Percentiles rank a stretch among this genome's conserved stretches.
phyloP scores from a whole-genome alignment of 2,329 filamentous ascomycete genomes.

The Ascomycota sp. region DNA sequence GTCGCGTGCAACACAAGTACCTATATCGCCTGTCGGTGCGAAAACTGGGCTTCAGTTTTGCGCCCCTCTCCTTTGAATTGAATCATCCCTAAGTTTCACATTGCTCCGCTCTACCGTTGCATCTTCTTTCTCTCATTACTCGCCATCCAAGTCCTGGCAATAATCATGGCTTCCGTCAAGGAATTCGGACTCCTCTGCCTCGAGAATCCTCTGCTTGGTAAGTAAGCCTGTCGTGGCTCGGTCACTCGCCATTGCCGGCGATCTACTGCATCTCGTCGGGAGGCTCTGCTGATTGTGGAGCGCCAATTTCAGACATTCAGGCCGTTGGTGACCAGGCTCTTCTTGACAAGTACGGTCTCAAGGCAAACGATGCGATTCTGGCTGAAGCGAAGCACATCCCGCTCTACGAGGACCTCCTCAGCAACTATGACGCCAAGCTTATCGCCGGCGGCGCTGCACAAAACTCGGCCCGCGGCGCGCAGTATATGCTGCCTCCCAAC shows the following conservation, averaged over 20 bases:
- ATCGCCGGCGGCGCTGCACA: slow-evolving; percentile 93
- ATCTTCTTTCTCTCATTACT: background rate
- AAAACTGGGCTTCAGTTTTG: too few relatives aligned
- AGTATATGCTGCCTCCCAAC: slow-evolving; percentile 83
- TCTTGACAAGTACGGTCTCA: slow-evolving; percentile 80
- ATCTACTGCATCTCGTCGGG: too few relatives aligned
- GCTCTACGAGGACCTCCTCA: slow-evolving; percentile 83
- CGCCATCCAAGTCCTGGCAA: slow-evolving; percentile 4
- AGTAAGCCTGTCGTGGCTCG: slow-evolving; percentile 6
- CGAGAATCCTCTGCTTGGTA: slow-evolving; percentile 93
- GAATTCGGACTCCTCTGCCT: slow-evolving; percentile 80
- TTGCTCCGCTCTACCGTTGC: background rate
- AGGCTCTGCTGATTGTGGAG: too few relatives aligned
- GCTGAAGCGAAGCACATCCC: slow-evolving; percentile 77
- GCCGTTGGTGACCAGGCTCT: slow-evolving; percentile 63
- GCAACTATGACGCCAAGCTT: slow-evolving; percentile 81
- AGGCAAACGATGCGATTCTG: slow-evolving; percentile 94
- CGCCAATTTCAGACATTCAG: slow-evolving; percentile 54
- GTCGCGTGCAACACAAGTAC: too few relatives aligned
- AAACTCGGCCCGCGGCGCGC: slow-evolving; percentile 89
- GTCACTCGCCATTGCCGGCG: too few relatives aligned
- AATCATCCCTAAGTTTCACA: too few relatives aligned
- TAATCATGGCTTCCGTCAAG: slow-evolving; percentile 53
- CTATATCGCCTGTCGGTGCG: too few relatives aligned
- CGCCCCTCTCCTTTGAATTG: too few relatives aligned